Percentiles rank a stretch among this genome's conserved stretches.
phyloP scores from a whole-genome alignment of 768 basidiomycete species.

The Tulasnella calospora region DNA sequence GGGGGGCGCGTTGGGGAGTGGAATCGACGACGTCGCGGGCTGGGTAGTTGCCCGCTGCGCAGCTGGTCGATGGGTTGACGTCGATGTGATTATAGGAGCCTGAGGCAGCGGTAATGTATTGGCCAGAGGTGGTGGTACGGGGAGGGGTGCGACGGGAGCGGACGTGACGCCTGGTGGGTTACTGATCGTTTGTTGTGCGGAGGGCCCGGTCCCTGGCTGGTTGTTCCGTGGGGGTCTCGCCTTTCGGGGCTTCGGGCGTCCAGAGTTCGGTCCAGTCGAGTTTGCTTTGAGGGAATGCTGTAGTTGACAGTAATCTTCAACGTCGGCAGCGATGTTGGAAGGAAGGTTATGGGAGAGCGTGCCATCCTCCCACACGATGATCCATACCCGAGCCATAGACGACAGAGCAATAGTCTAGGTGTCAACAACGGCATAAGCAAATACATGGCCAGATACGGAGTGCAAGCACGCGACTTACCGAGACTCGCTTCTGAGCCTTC shows the following conservation, averaged over 20 bases:
- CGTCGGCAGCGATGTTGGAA: not conserved
- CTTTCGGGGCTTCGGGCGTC: no score
- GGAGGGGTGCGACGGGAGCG: no score
- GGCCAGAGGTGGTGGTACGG: not conserved
- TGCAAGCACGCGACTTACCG: not conserved
- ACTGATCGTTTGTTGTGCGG: not conserved
- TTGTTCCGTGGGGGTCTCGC: no score
- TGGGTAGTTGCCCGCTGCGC: not conserved
- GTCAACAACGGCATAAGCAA: no score
- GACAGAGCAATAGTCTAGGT: not conserved
- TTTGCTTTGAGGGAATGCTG: not conserved
- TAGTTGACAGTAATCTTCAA: not conserved
- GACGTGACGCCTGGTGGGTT: no score
- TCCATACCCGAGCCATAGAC: not conserved
- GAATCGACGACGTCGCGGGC: not conserved
- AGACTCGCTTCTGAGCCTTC: not conserved
- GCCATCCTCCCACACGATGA: conserved; percentile 9
- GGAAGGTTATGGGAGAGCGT: not conserved
- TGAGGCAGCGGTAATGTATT: not conserved
- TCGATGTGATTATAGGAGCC: not conserved
- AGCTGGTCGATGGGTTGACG: not conserved
- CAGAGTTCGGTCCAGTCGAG: no score
- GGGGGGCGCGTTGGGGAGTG: not conserved
- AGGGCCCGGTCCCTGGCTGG: no score
- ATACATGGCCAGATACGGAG: no score